phyloP scores from a whole-genome alignment of 2,329 filamentous ascomycete genomes.

The Fusarium pilosicola region DNA sequence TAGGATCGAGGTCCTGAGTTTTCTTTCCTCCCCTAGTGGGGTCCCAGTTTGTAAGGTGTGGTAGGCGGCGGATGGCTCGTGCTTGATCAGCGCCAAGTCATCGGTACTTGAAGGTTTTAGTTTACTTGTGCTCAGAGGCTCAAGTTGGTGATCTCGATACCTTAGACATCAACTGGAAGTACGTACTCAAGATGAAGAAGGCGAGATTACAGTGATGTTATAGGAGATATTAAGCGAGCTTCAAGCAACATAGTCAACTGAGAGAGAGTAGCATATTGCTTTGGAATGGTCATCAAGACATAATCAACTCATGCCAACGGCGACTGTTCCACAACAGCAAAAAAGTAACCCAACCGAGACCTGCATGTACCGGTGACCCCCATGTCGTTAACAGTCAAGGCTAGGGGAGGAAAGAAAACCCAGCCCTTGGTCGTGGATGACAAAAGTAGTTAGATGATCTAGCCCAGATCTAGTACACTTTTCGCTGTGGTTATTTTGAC shows the following conservation, averaged over 20 bases:
- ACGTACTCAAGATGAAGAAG: neutral
- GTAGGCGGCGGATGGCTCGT: constrained; percentile 28
- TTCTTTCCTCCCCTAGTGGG: neutral
- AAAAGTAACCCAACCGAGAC: neutral
- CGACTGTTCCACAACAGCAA: neutral
- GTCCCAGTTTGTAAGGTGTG: constrained; percentile 9
- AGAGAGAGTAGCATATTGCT: neutral
- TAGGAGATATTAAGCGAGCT: neutral
- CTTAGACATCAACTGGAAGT: neutral
- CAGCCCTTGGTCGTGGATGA: neutral
- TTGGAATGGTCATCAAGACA: neutral
- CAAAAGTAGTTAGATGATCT: fast-evolving
- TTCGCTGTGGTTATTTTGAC: neutral
- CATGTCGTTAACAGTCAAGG: constrained; percentile 18
- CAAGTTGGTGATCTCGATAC: neutral
- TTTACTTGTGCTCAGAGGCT: neutral
- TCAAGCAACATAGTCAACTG: no score
- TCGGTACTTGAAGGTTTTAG: constrained; percentile 22
- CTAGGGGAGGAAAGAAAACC: neutral
- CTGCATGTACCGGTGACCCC: constrained; percentile 30
- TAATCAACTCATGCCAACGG: neutral
- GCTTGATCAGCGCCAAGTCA: constrained; percentile 26
- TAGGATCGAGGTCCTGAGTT: no score
- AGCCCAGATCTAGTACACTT: fast-evolving
- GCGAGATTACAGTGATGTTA: neutral